A percentile compares a stretch with the other conserved stretches of the same genome.
These are phyloP conservation scores for Candida dendrica DNA, from an alignment of 805 yeast genomes.

Conservation along the genomic window DNA sequence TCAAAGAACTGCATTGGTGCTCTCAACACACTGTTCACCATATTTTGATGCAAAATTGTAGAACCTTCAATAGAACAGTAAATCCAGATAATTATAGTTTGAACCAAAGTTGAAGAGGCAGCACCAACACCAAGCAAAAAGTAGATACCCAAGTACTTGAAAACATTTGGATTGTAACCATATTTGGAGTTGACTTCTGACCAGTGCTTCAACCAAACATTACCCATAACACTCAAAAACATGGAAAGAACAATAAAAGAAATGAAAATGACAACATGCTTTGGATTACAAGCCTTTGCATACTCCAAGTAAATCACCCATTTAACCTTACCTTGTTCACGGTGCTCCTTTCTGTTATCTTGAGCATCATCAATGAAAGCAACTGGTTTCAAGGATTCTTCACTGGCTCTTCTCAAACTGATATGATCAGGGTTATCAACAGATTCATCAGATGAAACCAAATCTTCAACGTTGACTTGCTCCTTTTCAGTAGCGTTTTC, in stretches of 20 bases:
- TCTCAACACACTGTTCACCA: conserved; percentile 68
- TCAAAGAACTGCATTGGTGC: conserved; percentile 96
- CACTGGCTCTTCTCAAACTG: conserved; percentile 59
- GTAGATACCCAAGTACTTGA: conserved; percentile 53
- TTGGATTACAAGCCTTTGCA: conserved; percentile 79
- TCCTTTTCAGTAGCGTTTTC: conserved; percentile 15
- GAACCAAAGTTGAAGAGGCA: conserved; percentile 38
- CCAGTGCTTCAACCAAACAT: conserved; percentile 96
- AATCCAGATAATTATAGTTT: conserved; percentile 42
- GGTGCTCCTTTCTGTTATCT: conserved; percentile 53
- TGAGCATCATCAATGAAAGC: conserved; percentile 27
- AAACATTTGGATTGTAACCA: conserved; percentile 69
- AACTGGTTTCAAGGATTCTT: conserved; percentile 35
- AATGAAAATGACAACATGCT: conserved; percentile 53
- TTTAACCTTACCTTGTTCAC: conserved; percentile 90
- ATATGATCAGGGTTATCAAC: conserved; percentile 22
- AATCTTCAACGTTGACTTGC: conserved; percentile 22
- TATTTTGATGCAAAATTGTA: conserved; percentile 58
- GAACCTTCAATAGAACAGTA: conserved; percentile 64
- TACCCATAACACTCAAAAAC: conserved; percentile 57
- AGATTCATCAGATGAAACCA: conserved; percentile 17
- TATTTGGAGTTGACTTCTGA: conserved; percentile 74
- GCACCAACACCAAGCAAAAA: conserved; percentile 48
- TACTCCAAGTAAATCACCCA: conserved; percentile 79
- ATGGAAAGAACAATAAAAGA: conserved; percentile 49